These are phyloP conservation scores for Ogataea populi-albae DNA, from an alignment of 805 yeast species.

Conservation along the genomic window DNA sequence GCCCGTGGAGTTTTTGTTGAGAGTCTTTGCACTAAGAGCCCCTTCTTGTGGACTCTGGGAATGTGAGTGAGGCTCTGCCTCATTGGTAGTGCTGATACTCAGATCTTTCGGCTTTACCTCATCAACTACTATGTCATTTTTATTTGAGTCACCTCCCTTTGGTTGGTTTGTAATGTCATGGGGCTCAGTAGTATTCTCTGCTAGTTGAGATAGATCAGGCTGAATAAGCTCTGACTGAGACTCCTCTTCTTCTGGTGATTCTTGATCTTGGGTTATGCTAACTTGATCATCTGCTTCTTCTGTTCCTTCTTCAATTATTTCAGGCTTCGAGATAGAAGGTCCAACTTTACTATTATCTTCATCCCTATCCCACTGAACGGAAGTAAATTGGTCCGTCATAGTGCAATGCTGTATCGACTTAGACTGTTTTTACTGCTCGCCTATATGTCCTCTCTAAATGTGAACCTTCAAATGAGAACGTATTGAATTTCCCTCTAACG, in stretches of 20 bases:
- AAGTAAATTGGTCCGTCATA: conserved; percentile 49
- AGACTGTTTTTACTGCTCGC: no score
- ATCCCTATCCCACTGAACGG: conserved; percentile 56
- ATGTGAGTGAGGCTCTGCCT: not conserved
- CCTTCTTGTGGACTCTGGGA: no score
- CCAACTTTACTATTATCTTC: conserved; percentile 20
- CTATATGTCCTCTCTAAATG: no score
- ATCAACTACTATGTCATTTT: not conserved
- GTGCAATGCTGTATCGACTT: no score
- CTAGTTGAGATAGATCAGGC: conserved; percentile 3
- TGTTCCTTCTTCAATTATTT: conserved; percentile 7
- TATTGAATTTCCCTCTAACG: no score
- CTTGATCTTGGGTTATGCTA: conserved; percentile 4
- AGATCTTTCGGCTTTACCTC: conserved; percentile 3
- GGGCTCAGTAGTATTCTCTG: not conserved
- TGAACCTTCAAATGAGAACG: no score
- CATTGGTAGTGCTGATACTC: not conserved
- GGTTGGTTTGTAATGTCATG: not conserved
- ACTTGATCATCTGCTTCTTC: conserved; percentile 9
- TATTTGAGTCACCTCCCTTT: not conserved
- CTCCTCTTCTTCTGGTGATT: conserved; percentile 6
- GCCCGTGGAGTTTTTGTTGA: not conserved
- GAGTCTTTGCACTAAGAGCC: not conserved
- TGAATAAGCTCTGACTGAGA: conserved; percentile 12
- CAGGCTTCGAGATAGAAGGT: conserved; percentile 4